Evolutionary conservation across 257 asterid species (phyloP), one percentile per base, ranked within the genome.

Genomic region (Voacanga thouarsii): DNA sequence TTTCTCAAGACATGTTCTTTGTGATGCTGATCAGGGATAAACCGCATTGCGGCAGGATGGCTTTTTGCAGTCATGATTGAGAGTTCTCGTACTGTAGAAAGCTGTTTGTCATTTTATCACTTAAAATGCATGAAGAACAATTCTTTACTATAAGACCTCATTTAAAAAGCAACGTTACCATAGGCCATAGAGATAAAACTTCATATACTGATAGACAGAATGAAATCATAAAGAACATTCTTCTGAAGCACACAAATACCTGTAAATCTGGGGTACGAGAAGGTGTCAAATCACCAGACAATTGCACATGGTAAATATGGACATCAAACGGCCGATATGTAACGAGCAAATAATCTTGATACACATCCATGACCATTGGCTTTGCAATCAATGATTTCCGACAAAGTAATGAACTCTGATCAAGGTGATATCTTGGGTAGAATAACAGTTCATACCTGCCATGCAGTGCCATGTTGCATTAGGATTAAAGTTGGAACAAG

Each of bases 71-170:
- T 93, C 99, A 96, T 96, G 85, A 96, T 96, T 77, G 99, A 96
- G 80, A 96, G 97, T 88, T 96, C 98, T 85, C 98, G 97, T 89
- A 96, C 98, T 92, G 99, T 96, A 92, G 97, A 93, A 93, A 95
- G 97, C 99, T 95, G 99, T 95, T 93, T 92, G 98, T 92, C 97
- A 96, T 93, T 92, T 96, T 90, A 96, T 89, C 92, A 96, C 99
- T 92, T 92, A 88, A 88, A 89, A 84, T 78, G 97, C 86, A 85
- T 83, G 89, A 77, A 80, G 87, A 84, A 76, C 75, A 82, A 81
- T 71, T 77, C 71, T 82, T 60, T 59, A 78, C 65, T 45, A 78
- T 67, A 78, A 82, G 55, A 84, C 49, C 51, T 79, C 81, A 84
- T 78, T 78, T n/a, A 65, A 53, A 83, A 88, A 82, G 69, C 76